Evolutionary conservation across 1,284 basidiomycete genomes (phyloP), one percentile per base, ranked within the genome.

Genomic region (Mycena citricolor): DNA sequence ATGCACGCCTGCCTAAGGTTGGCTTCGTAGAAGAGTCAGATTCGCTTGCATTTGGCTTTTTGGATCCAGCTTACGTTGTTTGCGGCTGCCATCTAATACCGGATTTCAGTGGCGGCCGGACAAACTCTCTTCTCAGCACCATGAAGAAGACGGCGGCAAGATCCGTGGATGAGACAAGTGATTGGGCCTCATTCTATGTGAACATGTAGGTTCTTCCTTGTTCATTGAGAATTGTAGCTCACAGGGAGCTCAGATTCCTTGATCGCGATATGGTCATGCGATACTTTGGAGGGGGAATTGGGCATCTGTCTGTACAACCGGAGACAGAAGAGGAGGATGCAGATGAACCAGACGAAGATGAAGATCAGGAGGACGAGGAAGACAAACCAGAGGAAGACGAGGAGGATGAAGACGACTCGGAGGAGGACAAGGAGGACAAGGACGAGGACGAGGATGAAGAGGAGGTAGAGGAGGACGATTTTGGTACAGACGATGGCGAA

Each of bases 21-120:
- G 59, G 58, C 0, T 73, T 69, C 53, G 49, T 69, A 6, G 38
- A 46, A 7, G 53, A 48, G 1, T 44, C 47, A 5, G 58, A 67
- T 32, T 34, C 49, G 0, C 47, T 51, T 12, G 60, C 68, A 2
- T 75, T 71, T 54, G 63, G 67, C 5, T 74, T 74, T 47, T 43
- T 73, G 4, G 62, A 71, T 48, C 71, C 70, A 0, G 30, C 43
- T 0, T 49, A 61, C 4, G 55, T 73, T 29, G 54, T 72, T 16
- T 58, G 60, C 5, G 64, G 55, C 0, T 54, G 52, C 17, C 71
- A 73, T 44, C 47, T 71, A 1, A 61, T 71, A 22, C 69, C 67
- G 5, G 57, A 53, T 0, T 70, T 68, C 44, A 12, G 17, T 3
- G 26, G 54, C 32, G 66, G 63, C 1, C 22, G 45, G 7, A 54